phyloP scores from a whole-genome alignment of 2,329 filamentous ascomycete genomes.

The Annulohypoxylon truncatum region DNA sequence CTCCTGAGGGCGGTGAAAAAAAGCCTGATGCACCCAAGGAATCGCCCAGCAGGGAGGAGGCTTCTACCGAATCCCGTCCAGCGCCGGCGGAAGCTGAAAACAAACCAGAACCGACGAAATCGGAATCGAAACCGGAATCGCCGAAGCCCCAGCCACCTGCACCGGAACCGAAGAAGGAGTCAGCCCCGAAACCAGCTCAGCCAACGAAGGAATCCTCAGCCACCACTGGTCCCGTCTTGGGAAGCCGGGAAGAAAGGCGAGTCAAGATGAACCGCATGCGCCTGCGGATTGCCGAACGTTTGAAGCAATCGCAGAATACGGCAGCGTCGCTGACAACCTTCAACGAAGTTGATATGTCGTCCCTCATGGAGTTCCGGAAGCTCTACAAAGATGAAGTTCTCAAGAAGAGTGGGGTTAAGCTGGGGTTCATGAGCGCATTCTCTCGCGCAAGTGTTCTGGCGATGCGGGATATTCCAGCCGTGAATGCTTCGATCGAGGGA shows the following conservation, averaged over 20 bases:
- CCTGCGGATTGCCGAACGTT: slow-evolving; percentile 92
- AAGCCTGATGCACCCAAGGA: slow-evolving; percentile 71
- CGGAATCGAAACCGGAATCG: slow-evolving; percentile 53
- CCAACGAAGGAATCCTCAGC: slow-evolving; percentile 56
- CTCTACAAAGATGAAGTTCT: slow-evolving; percentile 96
- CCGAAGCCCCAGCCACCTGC: slow-evolving; percentile 50
- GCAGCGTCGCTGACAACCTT: slow-evolving; percentile 97
- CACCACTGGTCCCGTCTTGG: slow-evolving; percentile 61
- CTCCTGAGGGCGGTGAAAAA: slow-evolving; percentile 66
- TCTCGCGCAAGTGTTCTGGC: slow-evolving; percentile 89
- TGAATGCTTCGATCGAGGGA: slow-evolving; percentile 97
- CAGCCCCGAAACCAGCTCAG: slow-evolving; percentile 52
- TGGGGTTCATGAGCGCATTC: slow-evolving; percentile 99
- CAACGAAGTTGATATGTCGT: slow-evolving; percentile 99
- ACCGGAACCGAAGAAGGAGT: slow-evolving; percentile 56
- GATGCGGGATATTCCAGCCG: slow-evolving; percentile 92
- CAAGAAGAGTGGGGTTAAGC: slow-evolving; percentile 96
- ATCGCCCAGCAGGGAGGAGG: slow-evolving; percentile 62
- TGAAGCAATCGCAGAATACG: slow-evolving; percentile 99
- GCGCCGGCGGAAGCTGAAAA: slow-evolving; percentile 56
- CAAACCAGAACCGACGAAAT: slow-evolving; percentile 56
- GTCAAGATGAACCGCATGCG: slow-evolving; percentile 99
- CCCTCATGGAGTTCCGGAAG: slow-evolving; percentile 96
- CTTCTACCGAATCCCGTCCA: slow-evolving; percentile 51
- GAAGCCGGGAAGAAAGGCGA: slow-evolving; percentile 86